phyloP scores from a whole-genome alignment of 1,139 yeast genomes.

The Saccharomyces hybrid region DNA sequence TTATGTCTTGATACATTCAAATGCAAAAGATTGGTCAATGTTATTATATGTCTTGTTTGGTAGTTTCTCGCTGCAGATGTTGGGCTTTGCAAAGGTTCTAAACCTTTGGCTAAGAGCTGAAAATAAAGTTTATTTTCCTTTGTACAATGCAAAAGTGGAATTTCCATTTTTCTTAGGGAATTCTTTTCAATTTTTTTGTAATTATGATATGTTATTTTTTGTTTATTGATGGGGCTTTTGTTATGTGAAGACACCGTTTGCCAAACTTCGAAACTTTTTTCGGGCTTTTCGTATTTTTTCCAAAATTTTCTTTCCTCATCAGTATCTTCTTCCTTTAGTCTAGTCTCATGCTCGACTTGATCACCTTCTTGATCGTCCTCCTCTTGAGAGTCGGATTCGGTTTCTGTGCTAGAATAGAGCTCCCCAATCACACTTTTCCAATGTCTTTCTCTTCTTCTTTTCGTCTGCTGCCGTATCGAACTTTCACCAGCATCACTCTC shows the following conservation, averaged over 20 bases:
- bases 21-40: conserved; percentile 32
- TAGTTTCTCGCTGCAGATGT: conserved; percentile 9
- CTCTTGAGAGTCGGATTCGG: conserved; percentile 3
- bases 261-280: conserved; percentile 29
- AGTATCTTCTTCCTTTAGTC: conserved; percentile 1
- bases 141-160: conserved; percentile 16
- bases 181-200: conserved; percentile 13
- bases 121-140: conserved; percentile 15
- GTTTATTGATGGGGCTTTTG: conserved; percentile 15
- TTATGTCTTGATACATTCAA: conserved; percentile 37
- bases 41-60: conserved; percentile 22
- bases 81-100: conserved; percentile 11
- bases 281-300: conserved; percentile 23
- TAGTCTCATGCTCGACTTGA: background rate
- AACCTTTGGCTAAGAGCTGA: conserved; percentile 21
- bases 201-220: conserved; percentile 14
- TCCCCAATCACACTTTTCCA: conserved; percentile 7
- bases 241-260: conserved; percentile 1
- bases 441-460: conserved; percentile 5
- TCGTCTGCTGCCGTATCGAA: background rate
- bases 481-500: background rate
- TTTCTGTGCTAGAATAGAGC: background rate
- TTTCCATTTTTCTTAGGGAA: conserved; percentile 13
- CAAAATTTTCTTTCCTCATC: conserved; percentile 22
- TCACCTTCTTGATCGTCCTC: conserved; percentile 5